Evolutionary conservation across 2,329 filamentous ascomycete genomes (phyloP), one percentile per base, ranked within the genome.

Genomic region (Berkeleyomyces basicola): DNA sequence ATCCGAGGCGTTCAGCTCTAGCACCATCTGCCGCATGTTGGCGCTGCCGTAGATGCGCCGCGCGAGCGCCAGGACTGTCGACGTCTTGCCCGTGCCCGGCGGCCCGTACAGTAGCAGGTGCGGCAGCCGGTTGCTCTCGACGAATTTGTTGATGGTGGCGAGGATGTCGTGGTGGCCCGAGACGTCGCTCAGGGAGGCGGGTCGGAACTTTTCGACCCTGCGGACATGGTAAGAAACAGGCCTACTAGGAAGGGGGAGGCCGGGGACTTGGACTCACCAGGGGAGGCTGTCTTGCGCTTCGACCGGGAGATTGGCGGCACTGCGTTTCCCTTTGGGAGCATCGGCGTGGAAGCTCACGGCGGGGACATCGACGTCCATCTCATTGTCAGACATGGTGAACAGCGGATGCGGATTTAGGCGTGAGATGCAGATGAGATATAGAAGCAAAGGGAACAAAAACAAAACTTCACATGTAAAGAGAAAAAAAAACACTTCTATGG

Each of bases 151-250:
- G 76, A 99, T 95, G 1, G 93, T 99, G 3, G 91, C 85, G 67
- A 99, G 84, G 70, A 99, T 97, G 74, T 99, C 93, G 71, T 96
- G 88, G 74, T 99, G 93, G 23, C 93, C 93, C 2, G 90, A 95
- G 64, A 99, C 93, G 74, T 99, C 93, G 68, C 86, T 83, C 55
- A 99, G 82, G 1, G 88, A 90, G 66, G 85, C 85, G 16, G 93
- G 93, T 61, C 93, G 84, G 75, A 97, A 99, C 71, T 99, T 99
- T 72, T 99, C 93, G 7, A 99, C 90, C 91, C 88, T 90, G 65
- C 1, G 5, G 7, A 16, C 57, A 64, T 61, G n/a, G 33, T 42
- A 31, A 7, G 11, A 4, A 42, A 63, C 59, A 7, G 42, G 62
- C 44, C 63, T 64, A 55, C 2, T 3, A 16, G 9, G 7, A 7